Conservation (phyloP, 352 stramenopile species). For the Pythium coloratum region DNA sequence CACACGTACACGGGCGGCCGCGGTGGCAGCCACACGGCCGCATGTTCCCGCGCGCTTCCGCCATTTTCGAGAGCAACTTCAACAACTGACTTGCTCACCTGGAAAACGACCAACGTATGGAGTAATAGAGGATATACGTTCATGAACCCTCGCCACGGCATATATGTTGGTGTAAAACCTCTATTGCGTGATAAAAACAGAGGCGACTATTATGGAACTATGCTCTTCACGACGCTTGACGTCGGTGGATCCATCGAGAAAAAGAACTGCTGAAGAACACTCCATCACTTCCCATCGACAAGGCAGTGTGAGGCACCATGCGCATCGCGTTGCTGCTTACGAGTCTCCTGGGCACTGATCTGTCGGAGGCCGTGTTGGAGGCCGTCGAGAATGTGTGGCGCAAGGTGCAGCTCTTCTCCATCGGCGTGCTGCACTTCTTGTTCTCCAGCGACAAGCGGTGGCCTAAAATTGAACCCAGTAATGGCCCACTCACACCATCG, state of each 20-base stretch:
- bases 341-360: background rate
- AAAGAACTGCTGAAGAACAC: background rate
- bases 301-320: background rate
- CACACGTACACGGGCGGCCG: slow-evolving; percentile 59
- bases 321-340: slow-evolving; percentile 2
- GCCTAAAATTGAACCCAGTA: slow-evolving; percentile 9
- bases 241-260: background rate
- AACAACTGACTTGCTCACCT: slow-evolving; percentile 1
- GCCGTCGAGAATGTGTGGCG: slow-evolving; percentile 48
- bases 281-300: background rate
- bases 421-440: slow-evolving; percentile 64
- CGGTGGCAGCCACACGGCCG: slow-evolving; percentile 56
- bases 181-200: background rate
- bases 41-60: slow-evolving; percentile 48
- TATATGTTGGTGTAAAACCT: slow-evolving; percentile 3
- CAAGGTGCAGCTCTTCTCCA: slow-evolving; percentile 64
- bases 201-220: background rate
- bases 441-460: slow-evolving; percentile 76
- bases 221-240: background rate
- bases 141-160: background rate
- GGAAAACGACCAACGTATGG: background rate
- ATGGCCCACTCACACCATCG: background rate
- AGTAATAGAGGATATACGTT: background rate
- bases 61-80: slow-evolving; percentile 27
- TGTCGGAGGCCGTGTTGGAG: slow-evolving; percentile 30